Base-by-base conservation (phyloP, 2,329 filamentous ascomycete species). In the Aspergillus novoparasiticus region DNA sequence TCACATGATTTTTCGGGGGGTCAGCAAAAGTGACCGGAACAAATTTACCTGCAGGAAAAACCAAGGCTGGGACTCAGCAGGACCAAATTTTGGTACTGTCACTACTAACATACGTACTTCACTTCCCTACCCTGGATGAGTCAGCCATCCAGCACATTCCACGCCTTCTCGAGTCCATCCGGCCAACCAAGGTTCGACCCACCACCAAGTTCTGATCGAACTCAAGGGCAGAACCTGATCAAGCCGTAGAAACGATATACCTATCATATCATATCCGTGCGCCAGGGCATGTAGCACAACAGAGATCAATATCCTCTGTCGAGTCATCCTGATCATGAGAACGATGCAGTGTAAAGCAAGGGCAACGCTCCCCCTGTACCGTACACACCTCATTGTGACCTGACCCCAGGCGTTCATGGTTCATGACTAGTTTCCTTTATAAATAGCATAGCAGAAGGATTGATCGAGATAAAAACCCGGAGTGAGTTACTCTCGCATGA, bases 401-500 rank as follows among this genome's bases (percentile, higher is more conserved):
- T 34, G 28, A 51, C 51, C 51, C 51, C 51, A 55, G 30, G 51
- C 32, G 51, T 55, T 55, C 51, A 55, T 55, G 48, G 51, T 55
- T 55, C 32, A 55, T 55, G 48, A 21, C 48, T 58, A 58, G 41
- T 43, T 58, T 45, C 56, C 9, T 56, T 43, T 56, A 56, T 39
- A 59, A 50, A 50, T 36, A 59, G 46, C 21, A 19, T 34, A 48
- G 30, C 10, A 58, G 0, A 23, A 46, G 28, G 26, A 14, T 26
- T 32, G 21, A 48, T 39, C 4, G 56, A 50, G 34, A 16, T 36
- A 36, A 34, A 34, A 14, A 14, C 12, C 57, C 39, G 8, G 28
- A 46, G n/a, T 2, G 57, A 50, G 57, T 11, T 21, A 51, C 28
- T 32, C 16, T 30, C 51, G 9, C 51, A 30, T 39, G 32, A 39